A percentile compares a stretch with the other conserved stretches of the same genome.
phyloP scores from a whole-genome alignment of 768 basidiomycete genomes.

The Auricularia cornea region DNA sequence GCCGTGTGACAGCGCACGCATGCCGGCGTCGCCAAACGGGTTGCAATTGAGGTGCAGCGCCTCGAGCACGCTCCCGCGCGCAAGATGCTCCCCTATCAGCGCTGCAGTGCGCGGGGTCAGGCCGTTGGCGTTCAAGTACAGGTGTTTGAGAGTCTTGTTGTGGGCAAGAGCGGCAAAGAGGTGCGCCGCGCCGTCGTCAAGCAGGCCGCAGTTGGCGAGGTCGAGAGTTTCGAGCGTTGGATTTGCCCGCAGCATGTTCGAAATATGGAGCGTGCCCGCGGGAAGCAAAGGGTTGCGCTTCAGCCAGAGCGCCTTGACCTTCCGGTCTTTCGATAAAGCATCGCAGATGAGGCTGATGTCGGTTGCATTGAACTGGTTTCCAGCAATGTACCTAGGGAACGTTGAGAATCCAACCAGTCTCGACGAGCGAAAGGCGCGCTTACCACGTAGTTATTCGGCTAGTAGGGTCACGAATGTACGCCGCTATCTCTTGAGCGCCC shows the following conservation, averaged over 20 bases:
- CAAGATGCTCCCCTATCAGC: neutral
- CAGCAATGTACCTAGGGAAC: slow-evolving; percentile 5
- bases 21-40: neutral
- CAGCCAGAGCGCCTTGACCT: slow-evolving; percentile 12
- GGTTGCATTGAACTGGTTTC: slow-evolving; percentile 7
- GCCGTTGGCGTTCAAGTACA: slow-evolving; percentile 5
- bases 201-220: slow-evolving; percentile 11
- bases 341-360: slow-evolving; percentile 7
- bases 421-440: no score
- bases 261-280: slow-evolving; percentile 3
- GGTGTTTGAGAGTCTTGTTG: slow-evolving; percentile 6
- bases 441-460: slow-evolving; percentile 9
- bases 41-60: neutral
- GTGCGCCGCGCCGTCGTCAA: slow-evolving; percentile 8
- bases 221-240: slow-evolving; percentile 9
- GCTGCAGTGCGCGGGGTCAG: neutral
- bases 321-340: slow-evolving; percentile 2
- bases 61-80: neutral
- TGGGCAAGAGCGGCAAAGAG: slow-evolving; percentile 6
- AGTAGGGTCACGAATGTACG: slow-evolving; percentile 8
- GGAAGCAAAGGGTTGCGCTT: slow-evolving; percentile 12
- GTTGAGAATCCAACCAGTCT: no score
- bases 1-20: neutral
- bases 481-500: slow-evolving; percentile 9
- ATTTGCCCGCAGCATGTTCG: slow-evolving; percentile 7